These are phyloP conservation scores for Stemphylium lycopersici DNA, from an alignment of 2,329 filamentous ascomycete species.

Conservation along the genomic window DNA sequence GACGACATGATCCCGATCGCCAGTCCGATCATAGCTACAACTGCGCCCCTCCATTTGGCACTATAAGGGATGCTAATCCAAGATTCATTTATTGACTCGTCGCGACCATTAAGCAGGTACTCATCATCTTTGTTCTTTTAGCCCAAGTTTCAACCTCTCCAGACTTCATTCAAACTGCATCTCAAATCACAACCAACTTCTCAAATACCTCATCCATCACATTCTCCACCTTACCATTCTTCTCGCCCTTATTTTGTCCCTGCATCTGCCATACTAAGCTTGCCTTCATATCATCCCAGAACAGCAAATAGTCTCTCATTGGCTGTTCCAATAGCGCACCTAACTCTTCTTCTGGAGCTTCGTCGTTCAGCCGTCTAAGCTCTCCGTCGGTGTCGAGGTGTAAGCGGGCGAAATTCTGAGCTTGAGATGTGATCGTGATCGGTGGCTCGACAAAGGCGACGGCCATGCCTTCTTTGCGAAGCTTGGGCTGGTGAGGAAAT, in stretches of 20 bases:
- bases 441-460: neutral
- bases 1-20: too few species aligned
- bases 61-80: too few species aligned
- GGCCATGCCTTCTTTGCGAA: neutral
- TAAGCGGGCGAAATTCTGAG: neutral
- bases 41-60: too few species aligned
- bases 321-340: too few species aligned
- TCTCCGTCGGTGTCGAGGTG: neutral
- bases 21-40: too few species aligned
- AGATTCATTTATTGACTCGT: too few species aligned
- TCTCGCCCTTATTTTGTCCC: neutral
- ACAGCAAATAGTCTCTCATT: neutral
- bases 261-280: neutral
- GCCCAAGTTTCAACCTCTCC: neutral
- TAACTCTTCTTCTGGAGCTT: neutral
- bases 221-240: neutral
- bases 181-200: slow-evolving; percentile 3
- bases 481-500: neutral
- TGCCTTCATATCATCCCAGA: neutral
- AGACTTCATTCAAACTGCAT: too few species aligned
- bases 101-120: too few species aligned
- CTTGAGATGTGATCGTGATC: neutral
- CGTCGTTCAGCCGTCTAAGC: neutral
- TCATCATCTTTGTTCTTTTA: neutral
- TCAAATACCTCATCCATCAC: slow-evolving; percentile 1